Conservation (phyloP, 2,329 filamentous ascomycete genomes). For the Blumeriella jaapii region DNA sequence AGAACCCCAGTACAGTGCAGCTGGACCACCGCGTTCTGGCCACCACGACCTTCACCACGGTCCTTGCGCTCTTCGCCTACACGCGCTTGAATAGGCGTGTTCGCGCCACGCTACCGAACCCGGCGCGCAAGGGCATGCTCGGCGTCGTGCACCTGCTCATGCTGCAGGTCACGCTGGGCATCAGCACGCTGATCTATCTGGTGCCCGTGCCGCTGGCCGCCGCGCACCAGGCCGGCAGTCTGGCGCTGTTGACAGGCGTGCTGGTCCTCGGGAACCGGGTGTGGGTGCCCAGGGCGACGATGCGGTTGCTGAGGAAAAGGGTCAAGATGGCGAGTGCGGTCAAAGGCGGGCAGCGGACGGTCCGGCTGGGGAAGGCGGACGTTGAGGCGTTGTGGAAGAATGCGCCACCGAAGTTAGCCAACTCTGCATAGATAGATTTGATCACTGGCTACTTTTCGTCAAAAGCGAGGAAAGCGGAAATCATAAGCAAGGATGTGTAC, state of each 20-base stretch:
- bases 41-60: constrained; percentile 72
- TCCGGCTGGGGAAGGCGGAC: constrained; percentile 5
- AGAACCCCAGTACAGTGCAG: constrained; percentile 93
- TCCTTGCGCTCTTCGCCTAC: constrained; percentile 73
- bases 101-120: constrained; percentile 45
- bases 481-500: background rate
- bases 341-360: background rate
- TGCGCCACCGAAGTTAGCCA: background rate
- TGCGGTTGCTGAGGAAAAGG: constrained; percentile 42
- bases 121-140: constrained; percentile 56
- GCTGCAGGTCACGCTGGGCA: constrained; percentile 76
- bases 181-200: constrained; percentile 85
- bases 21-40: constrained; percentile 91
- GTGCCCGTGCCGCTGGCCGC: constrained; percentile 82
- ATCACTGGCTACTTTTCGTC: background rate
- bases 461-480: background rate
- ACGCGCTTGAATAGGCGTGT: constrained; percentile 52
- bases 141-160: constrained; percentile 76
- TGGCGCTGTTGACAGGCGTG: constrained; percentile 74
- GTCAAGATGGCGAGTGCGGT: constrained; percentile 13
- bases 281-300: constrained; percentile 56
- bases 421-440: background rate
- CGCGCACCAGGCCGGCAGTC: constrained; percentile 80
- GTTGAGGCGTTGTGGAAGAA: constrained; percentile 4
- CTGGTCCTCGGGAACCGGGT: constrained; percentile 69